Conservation (phyloP, 768 basidiomycete species). For the Trametes cinnabarina region DNA sequence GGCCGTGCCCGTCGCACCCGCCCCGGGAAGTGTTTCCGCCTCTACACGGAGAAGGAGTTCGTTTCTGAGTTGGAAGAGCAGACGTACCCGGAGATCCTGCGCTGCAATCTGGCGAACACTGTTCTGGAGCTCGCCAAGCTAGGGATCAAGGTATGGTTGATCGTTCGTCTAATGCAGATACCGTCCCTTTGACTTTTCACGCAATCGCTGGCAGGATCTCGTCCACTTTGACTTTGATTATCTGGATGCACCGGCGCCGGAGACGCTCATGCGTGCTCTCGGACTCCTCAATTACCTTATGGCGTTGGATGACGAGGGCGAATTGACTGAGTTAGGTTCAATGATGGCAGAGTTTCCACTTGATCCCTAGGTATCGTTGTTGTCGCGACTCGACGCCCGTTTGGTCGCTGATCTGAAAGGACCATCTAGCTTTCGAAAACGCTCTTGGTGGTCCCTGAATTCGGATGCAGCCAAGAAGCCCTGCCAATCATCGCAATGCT, state of each 20-base stretch:
- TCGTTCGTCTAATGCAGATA: too few species aligned
- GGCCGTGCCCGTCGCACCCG: slow-evolving; percentile 95
- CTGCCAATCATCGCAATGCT: slow-evolving; percentile 95
- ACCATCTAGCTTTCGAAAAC: slow-evolving; percentile 78
- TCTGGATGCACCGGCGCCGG: slow-evolving; percentile 30
- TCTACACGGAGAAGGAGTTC: slow-evolving; percentile 98
- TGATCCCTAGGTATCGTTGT: slow-evolving; percentile 78
- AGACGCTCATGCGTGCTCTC: slow-evolving; percentile 95
- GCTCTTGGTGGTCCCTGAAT: slow-evolving; percentile 91
- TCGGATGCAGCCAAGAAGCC: slow-evolving; percentile 94
- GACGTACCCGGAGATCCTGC: slow-evolving; percentile 93
- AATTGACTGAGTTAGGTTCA: slow-evolving; percentile 78
- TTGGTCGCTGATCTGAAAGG: neutral
- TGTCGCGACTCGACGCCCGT: too few species aligned
- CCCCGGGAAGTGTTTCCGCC: slow-evolving; percentile 94
- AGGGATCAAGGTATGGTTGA: slow-evolving; percentile 89
- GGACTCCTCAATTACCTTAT: slow-evolving; percentile 91
- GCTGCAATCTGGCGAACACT: slow-evolving; percentile 90
- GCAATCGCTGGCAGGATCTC: too few species aligned
- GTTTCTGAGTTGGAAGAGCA: slow-evolving; percentile 95
- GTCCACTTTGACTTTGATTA: slow-evolving; percentile 31
- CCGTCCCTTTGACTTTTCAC: too few species aligned
- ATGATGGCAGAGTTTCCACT: slow-evolving; percentile 99
- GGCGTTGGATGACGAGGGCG: slow-evolving; percentile 92
- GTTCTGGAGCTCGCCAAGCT: slow-evolving; percentile 93